Evolutionary conservation across 495 filamentous ascomycete species (phyloP).

Genomic region (Bacidia gigantensis): DNA sequence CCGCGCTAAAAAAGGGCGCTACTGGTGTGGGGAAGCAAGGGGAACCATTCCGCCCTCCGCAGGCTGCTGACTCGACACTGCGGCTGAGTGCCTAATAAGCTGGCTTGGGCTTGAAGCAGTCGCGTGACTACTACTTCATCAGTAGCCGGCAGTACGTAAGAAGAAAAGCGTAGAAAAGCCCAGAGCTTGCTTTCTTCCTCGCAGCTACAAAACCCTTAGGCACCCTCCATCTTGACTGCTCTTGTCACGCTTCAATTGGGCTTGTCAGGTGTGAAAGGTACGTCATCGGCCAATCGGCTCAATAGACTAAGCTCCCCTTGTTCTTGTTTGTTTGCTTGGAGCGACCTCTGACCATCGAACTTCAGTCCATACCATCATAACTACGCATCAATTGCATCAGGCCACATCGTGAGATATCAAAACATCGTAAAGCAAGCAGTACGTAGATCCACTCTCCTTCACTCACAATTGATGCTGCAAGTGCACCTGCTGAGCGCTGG

Average conservation of each 20-base stretch:
- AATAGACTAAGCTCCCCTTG: not conserved
- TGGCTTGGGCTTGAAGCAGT: no score
- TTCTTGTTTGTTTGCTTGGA: conserved; percentile 3
- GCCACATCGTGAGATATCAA: no score
- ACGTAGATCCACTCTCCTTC: no score
- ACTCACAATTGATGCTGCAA: not conserved
- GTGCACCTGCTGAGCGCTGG: not conserved
- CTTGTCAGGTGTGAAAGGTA: not conserved
- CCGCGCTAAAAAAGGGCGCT: no score
- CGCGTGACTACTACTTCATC: not conserved
- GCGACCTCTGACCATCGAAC: not conserved
- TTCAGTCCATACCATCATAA: not conserved
- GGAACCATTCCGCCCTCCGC: no score
- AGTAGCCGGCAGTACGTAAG: not conserved
- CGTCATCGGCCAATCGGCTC: not conserved
- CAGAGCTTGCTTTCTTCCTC: not conserved
- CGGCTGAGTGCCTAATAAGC: no score
- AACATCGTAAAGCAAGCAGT: no score
- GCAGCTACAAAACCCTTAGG: not conserved
- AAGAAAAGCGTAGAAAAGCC: not conserved
- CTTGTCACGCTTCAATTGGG: not conserved
- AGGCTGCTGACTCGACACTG: no score
- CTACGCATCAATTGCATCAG: not conserved
- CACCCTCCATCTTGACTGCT: not conserved
- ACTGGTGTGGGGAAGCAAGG: not conserved